Evolutionary conservation across 176 grass and related monocot species (phyloP).

Genomic region (Carex littledalei): DNA sequence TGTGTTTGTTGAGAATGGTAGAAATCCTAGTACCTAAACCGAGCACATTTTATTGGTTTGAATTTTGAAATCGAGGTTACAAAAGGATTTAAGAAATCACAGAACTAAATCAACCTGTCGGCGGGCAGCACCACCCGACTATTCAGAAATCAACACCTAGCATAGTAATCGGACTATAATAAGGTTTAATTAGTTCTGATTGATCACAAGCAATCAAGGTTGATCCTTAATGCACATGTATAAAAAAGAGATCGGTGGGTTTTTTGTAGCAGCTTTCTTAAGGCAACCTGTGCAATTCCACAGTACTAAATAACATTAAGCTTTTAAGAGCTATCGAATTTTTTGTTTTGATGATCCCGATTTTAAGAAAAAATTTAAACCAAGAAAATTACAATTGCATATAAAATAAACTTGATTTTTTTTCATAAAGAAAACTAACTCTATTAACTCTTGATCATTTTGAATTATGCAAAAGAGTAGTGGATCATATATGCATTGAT

Average conservation of each 20-base stretch:
- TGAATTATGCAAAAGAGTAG: too few relatives aligned
- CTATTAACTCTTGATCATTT: too few relatives aligned
- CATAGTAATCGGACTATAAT: not conserved
- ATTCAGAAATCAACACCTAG: slow-evolving; percentile 18
- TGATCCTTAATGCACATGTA: slow-evolving; percentile 11
- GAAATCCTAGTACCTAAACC: slow-evolving; percentile 6
- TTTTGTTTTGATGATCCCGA: too few relatives aligned
- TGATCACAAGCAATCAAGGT: not conserved
- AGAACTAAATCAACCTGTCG: slow-evolving; percentile 16
- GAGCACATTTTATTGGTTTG: not conserved
- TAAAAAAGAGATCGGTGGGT: not conserved
- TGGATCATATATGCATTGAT: not conserved
- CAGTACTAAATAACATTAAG: not conserved
- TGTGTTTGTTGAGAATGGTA: slow-evolving; percentile 4
- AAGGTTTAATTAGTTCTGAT: not conserved
- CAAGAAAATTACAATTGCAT: too few relatives aligned
- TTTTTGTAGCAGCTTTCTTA: not conserved
- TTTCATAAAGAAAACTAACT: too few relatives aligned
- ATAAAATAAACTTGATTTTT: too few relatives aligned
- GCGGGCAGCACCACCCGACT: not conserved
- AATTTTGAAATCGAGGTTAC: not conserved
- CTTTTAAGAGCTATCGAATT: too few relatives aligned
- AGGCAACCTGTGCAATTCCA: not conserved
- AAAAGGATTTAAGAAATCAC: slow-evolving; percentile 9
- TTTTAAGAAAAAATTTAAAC: too few relatives aligned